Evolutionary conservation across 768 basidiomycete species (phyloP).

Genomic region (Gloeostereum incarnatum): DNA sequence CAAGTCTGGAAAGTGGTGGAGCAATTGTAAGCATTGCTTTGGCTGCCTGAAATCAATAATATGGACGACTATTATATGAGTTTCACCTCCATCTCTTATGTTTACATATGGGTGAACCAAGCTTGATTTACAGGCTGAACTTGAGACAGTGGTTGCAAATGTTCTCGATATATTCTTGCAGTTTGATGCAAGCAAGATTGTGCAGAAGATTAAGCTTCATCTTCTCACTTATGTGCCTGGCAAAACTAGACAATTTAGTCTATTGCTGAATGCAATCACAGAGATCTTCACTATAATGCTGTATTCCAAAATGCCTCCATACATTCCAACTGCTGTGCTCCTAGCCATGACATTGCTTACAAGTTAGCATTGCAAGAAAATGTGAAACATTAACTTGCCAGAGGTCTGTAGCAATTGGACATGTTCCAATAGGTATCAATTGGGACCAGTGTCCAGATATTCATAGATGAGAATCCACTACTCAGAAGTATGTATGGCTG

Average conservation of each 20-base stretch:
- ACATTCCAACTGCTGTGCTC: too few species aligned
- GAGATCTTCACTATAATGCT: too few species aligned
- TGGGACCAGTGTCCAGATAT: too few species aligned
- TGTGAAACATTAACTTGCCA: too few species aligned
- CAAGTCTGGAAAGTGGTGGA: conserved; percentile 14
- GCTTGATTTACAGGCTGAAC: neutral
- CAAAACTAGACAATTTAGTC: conserved; percentile 9
- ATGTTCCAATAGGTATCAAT: too few species aligned
- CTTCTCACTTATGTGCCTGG: conserved; percentile 7
- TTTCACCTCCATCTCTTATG: neutral
- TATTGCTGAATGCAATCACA: too few species aligned
- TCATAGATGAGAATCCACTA: too few species aligned
- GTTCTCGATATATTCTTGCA: conserved; percentile 9
- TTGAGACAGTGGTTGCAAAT: conserved; percentile 8
- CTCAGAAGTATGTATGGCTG: too few species aligned
- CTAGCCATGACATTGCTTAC: too few species aligned
- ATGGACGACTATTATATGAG: conserved; percentile 14
- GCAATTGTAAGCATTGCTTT: conserved; percentile 14
- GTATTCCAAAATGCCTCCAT: too few species aligned
- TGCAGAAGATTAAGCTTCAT: conserved; percentile 12
- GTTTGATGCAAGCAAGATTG: conserved; percentile 10
- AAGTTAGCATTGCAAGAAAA: too few species aligned
- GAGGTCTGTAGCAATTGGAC: too few species aligned
- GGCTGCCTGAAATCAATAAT: conserved; percentile 17
- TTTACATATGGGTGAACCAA: neutral